Percentiles rank a stretch among this genome's conserved stretches.
These are phyloP conservation scores for Vaccinium macrocarpon DNA, from an alignment of 148 eudicot species.

Conservation along the genomic window DNA sequence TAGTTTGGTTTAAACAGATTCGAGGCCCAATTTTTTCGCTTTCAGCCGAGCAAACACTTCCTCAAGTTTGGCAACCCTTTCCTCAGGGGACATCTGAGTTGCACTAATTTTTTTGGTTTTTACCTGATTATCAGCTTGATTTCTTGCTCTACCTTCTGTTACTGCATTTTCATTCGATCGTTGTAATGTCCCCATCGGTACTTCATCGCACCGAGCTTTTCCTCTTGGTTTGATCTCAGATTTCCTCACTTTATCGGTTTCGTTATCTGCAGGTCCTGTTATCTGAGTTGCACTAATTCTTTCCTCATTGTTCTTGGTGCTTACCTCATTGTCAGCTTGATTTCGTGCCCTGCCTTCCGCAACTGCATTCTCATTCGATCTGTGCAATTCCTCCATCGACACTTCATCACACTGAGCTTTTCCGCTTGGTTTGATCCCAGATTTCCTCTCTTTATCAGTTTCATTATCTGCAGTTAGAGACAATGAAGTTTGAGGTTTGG, in stretches of 20 bases:
- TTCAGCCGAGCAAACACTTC: slow-evolving; percentile 3
- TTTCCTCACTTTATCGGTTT: neutral
- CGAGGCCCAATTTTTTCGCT: neutral
- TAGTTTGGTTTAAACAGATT: neutral
- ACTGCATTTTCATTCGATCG: neutral
- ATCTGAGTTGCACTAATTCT: too few relatives aligned
- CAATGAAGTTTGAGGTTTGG: neutral
- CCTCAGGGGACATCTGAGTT: neutral
- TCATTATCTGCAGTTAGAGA: neutral
- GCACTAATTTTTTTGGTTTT: neutral
- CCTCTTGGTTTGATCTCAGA: neutral
- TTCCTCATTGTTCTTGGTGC: neutral
- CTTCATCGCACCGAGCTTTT: neutral
- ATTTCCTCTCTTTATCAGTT: neutral
- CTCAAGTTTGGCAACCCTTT: neutral
- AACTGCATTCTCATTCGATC: neutral
- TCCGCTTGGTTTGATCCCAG: neutral
- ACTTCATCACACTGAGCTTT: neutral
- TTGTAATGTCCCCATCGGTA: too few relatives aligned
- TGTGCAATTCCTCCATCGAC: neutral
- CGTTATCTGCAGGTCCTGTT: neutral
- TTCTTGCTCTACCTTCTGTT: neutral
- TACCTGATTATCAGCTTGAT: neutral
- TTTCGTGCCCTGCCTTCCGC: neutral
- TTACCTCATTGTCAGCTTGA: neutral